Percentiles rank a stretch among this genome's conserved stretches.
These are phyloP conservation scores for Xylaria castorea DNA, from an alignment of 495 filamentous ascomycete genomes.

Conservation along the genomic window DNA sequence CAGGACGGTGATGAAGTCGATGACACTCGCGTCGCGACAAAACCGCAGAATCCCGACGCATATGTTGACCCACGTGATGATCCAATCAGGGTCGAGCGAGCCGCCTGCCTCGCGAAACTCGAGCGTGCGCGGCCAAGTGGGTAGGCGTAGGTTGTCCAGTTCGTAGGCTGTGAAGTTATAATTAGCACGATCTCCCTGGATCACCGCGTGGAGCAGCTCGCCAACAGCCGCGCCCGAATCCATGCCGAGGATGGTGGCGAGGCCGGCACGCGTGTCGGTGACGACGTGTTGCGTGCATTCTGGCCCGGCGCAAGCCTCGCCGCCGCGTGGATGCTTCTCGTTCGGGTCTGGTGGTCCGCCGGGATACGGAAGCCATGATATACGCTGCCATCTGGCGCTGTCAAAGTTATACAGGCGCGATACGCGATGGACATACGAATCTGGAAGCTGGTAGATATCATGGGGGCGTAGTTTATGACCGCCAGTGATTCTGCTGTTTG, in stretches of 20 bases:
- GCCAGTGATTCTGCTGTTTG: neutral
- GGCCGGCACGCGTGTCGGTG: constrained; percentile 12
- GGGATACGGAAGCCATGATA: constrained; percentile 26
- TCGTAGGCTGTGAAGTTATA: constrained; percentile 32
- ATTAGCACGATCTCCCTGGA: constrained; percentile 12
- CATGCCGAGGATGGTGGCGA: constrained; percentile 18
- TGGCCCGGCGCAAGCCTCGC: neutral
- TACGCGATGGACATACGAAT: constrained; percentile 9
- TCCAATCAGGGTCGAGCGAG: constrained; percentile 38
- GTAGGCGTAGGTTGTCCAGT: neutral
- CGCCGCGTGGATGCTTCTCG: neutral
- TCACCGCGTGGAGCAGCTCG: constrained; percentile 9
- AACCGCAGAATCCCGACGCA: constrained; percentile 40
- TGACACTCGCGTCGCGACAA: constrained; percentile 24
- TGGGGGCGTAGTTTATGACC: constrained; percentile 30
- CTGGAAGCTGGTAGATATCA: constrained; percentile 7
- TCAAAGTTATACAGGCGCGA: neutral
- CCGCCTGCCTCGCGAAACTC: constrained; percentile 55
- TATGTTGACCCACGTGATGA: constrained; percentile 43
- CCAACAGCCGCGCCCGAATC: constrained; percentile 22
- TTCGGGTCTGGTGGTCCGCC: neutral
- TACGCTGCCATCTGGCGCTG: constrained; percentile 14
- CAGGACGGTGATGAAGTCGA: constrained; percentile 24
- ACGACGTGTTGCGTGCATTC: neutral
- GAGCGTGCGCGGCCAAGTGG: constrained; percentile 34